Evolutionary conservation across 257 asterid genomes (phyloP), one percentile per base, ranked within the genome.

Genomic region (Ligustrum vulgare): DNA sequence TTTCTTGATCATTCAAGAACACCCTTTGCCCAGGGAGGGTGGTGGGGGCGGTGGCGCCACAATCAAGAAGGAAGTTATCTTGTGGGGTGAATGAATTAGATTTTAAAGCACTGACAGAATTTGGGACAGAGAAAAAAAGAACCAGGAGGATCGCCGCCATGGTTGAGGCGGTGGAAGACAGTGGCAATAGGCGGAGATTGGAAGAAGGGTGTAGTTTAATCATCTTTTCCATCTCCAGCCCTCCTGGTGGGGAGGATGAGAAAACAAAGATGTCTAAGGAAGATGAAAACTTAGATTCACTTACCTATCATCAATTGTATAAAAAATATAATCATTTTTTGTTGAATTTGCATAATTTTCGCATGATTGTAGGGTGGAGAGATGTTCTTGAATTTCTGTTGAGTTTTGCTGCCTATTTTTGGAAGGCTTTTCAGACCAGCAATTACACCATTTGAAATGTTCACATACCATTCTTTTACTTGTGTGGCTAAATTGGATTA

Each of bases 61-160:
- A 90, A 67, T 87, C 86, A 79, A 92, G 77, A 56, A 90, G 93
- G 81, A 67, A 80, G 45, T 85, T 89, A 73, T 92, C 97, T 25
- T 85, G 82, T 0, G 97, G 97, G 49, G 81, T 74, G 37, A 90
- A 92, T 6, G 89, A 36, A 70, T 77, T 79, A 16, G 94, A 83
- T 28, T 72, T 84, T 0, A 91, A 87, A 1, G 92, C 34, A 60
- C 10, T 25, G 16, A 32, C 67, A 22, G 1, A 60, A 11, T 34
- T 41, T 16, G 75, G 76, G 64, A 18, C 25, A 0, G 78, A 35
- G 3, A 81, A 16, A 15, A 73, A 33, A 84, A 86, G 51, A 15
- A 77, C 41, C 76, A 85, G 72, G 78, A 85, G 81, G 85, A 89
- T 77, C 75, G 77, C 67, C 23, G 77, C 62, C 87, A 79, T 86